These are phyloP conservation scores for Rubia peregrina DNA, from an alignment of 305 asterid species.

Conservation along the genomic window DNA sequence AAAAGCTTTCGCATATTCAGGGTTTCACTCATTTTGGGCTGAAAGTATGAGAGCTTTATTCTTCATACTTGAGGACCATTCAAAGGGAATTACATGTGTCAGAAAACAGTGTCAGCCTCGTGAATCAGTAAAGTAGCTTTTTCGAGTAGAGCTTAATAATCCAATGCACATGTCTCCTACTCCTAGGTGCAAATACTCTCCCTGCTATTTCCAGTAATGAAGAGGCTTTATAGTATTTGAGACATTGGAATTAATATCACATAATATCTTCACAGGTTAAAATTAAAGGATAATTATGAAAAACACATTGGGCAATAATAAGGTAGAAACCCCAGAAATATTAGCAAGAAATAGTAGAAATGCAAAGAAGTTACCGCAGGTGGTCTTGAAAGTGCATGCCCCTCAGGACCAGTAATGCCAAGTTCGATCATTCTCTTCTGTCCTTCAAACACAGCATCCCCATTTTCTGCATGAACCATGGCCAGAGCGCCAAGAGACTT, in stretches of 20 bases:
- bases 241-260: background rate
- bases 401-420: slow-evolving; percentile 95
- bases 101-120: slow-evolving; percentile 3
- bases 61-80: background rate
- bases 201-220: background rate
- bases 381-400: slow-evolving; percentile 97
- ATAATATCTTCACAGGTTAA: background rate
- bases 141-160: background rate
- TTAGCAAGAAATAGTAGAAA: background rate
- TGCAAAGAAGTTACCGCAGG: slow-evolving; percentile 44
- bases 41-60: background rate
- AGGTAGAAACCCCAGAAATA: background rate
- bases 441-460: slow-evolving; percentile 98
- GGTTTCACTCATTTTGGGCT: background rate
- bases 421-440: slow-evolving; percentile 85
- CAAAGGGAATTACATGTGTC: background rate
- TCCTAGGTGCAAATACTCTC: background rate
- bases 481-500: slow-evolving; percentile 93
- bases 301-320: background rate
- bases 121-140: background rate
- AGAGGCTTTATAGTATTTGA: background rate
- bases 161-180: background rate
- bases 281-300: background rate
- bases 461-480: slow-evolving; percentile 98
- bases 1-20: slow-evolving; percentile 1